Percentiles rank a stretch among this genome's conserved stretches.
Conservation (phyloP, 306 rosid genomes). For the Malus sieversii region DNA sequence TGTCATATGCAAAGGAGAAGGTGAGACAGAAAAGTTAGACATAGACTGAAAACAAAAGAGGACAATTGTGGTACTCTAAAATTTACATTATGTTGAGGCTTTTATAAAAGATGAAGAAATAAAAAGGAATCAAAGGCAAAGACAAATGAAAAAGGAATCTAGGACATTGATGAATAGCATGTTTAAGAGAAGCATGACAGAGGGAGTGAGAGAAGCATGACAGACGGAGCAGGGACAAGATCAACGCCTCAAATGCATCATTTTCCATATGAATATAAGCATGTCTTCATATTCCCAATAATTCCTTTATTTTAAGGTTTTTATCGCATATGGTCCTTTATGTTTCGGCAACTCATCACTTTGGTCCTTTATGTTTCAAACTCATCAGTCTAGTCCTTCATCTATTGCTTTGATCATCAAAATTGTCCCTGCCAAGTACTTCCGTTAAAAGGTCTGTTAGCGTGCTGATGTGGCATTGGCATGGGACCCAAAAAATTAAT, state of each 20-base stretch:
- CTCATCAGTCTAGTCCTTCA: too few species aligned
- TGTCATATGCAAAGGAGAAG: neutral
- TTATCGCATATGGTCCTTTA: too few species aligned
- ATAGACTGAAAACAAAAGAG: neutral
- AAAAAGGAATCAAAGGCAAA: neutral
- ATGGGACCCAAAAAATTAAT: too few species aligned
- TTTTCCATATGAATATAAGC: neutral
- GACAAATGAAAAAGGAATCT: neutral
- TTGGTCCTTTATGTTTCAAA: too few species aligned
- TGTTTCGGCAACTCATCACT: too few species aligned
- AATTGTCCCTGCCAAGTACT: too few species aligned
- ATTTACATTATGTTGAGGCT: neutral
- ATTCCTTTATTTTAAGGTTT: neutral
- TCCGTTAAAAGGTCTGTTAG: too few species aligned
- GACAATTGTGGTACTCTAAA: neutral
- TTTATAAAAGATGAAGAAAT: neutral
- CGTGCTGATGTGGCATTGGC: too few species aligned
- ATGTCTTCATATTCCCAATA: neutral
- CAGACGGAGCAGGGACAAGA: neutral
- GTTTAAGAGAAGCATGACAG: neutral
- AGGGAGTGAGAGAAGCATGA: neutral
- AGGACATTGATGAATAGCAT: neutral
- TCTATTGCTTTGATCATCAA: too few species aligned
- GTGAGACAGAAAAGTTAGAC: neutral
- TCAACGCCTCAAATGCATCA: neutral